Conservation (phyloP, 495 filamentous ascomycete species). For the Apodospora peruviana region DNA sequence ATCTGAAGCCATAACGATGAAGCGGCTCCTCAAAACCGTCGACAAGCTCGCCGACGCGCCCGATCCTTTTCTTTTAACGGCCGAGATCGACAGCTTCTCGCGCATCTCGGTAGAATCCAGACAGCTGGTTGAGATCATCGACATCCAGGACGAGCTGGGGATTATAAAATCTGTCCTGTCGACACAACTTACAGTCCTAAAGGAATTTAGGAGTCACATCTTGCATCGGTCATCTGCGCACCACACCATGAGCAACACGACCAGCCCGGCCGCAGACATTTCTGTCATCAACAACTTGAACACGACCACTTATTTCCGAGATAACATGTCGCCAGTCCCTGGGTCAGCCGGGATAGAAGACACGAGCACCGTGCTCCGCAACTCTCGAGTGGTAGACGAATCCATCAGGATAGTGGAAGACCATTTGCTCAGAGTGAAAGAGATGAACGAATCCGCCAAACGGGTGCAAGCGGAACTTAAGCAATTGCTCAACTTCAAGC, state of each 20-base stretch:
- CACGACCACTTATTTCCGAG: background rate
- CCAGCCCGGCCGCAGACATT: background rate
- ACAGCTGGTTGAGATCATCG: conserved; percentile 2
- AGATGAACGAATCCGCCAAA: conserved; percentile 3
- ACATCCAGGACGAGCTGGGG: conserved; percentile 1
- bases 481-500: conserved; percentile 2
- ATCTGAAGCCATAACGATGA: conserved; percentile 5
- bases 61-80: conserved; percentile 6
- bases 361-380: background rate
- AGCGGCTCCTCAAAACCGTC: background rate
- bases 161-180: background rate
- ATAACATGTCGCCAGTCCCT: background rate
- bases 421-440: background rate
- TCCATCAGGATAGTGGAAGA: conserved; percentile 1
- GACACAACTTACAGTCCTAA: background rate
- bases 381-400: background rate
- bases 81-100: conserved; percentile 11
- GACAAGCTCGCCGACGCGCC: background rate
- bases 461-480: conserved; percentile 2
- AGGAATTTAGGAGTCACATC: background rate
- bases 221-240: background rate
- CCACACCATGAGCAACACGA: background rate
- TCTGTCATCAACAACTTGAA: background rate
- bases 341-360: no score
- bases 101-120: background rate